Percentiles rank a stretch among this genome's conserved stretches.
Conservation (phyloP, 2,329 filamentous ascomycete species). For the Hymenoscyphus fraxineus region DNA sequence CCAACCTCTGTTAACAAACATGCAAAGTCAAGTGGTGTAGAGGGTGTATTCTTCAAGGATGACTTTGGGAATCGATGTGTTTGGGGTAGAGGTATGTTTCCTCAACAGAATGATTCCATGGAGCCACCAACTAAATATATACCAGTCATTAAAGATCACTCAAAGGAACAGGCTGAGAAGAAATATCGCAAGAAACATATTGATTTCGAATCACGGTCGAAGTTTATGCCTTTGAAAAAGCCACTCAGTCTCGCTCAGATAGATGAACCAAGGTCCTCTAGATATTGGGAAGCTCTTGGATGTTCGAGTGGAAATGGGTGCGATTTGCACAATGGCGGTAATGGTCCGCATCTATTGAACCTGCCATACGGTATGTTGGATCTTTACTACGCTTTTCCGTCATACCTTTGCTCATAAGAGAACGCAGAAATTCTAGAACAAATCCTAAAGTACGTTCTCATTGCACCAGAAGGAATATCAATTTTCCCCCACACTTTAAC, state of each 20-base stretch:
- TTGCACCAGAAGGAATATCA: background rate
- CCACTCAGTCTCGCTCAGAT: background rate
- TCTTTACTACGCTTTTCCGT: background rate
- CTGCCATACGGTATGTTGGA: background rate
- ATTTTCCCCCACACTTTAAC: background rate
- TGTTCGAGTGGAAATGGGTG: background rate
- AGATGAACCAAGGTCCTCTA: background rate
- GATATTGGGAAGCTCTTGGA: background rate
- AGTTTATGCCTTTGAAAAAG: background rate
- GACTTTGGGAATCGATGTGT: background rate
- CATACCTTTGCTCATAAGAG: background rate
- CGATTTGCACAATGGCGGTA: background rate
- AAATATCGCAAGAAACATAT: background rate
- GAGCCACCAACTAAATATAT: background rate
- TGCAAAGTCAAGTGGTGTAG: background rate
- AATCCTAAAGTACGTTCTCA: background rate
- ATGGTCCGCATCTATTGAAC: background rate
- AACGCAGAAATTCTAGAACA: background rate
- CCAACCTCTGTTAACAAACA: background rate
- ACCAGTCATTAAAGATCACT: background rate
- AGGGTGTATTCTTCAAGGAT: constrained; percentile 5
- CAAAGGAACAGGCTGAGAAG: background rate
- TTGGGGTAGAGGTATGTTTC: background rate
- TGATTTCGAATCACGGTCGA: background rate
- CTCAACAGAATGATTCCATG: background rate